Percentiles rank a stretch among this genome's conserved stretches.
phyloP scores from a whole-genome alignment of 2,329 filamentous ascomycete species.

The Bipolaris sorokiniana region DNA sequence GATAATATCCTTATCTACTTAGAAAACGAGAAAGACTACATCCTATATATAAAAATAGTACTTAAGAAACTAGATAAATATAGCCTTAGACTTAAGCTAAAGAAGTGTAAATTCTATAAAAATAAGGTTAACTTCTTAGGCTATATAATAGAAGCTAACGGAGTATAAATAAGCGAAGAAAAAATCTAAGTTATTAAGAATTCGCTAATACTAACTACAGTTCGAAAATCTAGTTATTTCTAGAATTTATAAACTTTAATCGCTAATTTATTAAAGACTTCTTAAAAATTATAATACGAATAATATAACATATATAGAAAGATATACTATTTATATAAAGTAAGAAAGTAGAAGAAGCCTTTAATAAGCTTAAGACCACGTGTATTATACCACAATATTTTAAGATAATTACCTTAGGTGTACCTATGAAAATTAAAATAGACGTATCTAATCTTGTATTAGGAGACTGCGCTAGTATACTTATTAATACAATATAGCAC shows the following conservation, averaged over 20 bases:
- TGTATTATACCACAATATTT: too few species aligned
- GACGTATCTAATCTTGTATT: too few species aligned
- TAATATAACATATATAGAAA: too few species aligned
- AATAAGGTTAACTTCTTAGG: slow-evolving; percentile 12
- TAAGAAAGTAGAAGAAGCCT: too few species aligned
- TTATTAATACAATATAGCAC: too few species aligned
- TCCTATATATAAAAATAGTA: not conserved
- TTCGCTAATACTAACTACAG: slow-evolving; percentile 24
- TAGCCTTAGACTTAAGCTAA: not conserved
- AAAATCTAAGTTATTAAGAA: slow-evolving; percentile 21
- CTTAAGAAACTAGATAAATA: too few species aligned
- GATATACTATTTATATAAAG: too few species aligned
- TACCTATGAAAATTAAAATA: too few species aligned
- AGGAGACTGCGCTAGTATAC: too few species aligned
- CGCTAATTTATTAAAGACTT: slow-evolving; percentile 33
- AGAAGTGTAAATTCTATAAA: not conserved
- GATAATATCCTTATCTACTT: not conserved
- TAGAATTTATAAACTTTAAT: slow-evolving; percentile 46
- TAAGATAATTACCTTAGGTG: too few species aligned
- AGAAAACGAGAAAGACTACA: not conserved
- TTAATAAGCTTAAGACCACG: too few species aligned
- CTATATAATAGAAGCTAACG: not conserved
- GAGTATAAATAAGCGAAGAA: slow-evolving; percentile 5
- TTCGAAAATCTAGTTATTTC: slow-evolving; percentile 30
- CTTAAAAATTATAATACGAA: too few species aligned